Percentiles rank a stretch among this genome's conserved stretches.
Evolutionary conservation across 345 rosid genomes (phyloP).

Genomic region (Theobroma cacao): DNA sequence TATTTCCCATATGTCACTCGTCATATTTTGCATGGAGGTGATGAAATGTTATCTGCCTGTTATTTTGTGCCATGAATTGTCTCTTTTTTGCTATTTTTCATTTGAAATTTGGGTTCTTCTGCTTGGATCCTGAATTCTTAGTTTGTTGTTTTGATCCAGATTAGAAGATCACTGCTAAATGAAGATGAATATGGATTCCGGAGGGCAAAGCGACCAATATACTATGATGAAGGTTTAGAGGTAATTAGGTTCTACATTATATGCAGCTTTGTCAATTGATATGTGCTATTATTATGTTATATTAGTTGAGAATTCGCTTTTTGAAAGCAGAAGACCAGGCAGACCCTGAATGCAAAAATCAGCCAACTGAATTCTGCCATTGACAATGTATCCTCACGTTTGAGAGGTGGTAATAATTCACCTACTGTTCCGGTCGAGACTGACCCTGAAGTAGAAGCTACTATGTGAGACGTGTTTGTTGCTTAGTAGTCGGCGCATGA

Average conservation of each 20-base stretch:
- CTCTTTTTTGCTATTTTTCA: neutral
- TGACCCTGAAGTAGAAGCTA: conserved; percentile 73
- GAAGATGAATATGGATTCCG: conserved; percentile 83
- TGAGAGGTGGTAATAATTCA: conserved; percentile 66
- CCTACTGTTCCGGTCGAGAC: conserved; percentile 41
- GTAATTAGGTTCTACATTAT: conserved; percentile 25
- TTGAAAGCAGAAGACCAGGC: conserved; percentile 69
- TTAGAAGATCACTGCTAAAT: conserved; percentile 67
- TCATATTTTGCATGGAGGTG: neutral
- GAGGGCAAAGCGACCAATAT: conserved; percentile 63
- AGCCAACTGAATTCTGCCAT: conserved; percentile 88
- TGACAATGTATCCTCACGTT: conserved; percentile 81
- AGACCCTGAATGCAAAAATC: conserved; percentile 78
- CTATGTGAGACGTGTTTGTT: conserved; percentile 30
- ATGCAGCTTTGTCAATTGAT: neutral
- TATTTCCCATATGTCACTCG: neutral
- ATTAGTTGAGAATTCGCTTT: neutral
- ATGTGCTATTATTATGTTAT: neutral
- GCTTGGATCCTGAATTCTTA: conserved; percentile 1
- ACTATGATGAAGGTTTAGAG: conserved; percentile 91
- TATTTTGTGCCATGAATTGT: neutral
- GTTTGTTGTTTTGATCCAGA: conserved; percentile 36
- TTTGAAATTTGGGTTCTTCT: neutral
- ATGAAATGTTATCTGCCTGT: neutral
- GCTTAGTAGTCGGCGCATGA: neutral